Base-by-base conservation (phyloP, 805 yeast species). In the Wickerhamiella parazyma region DNA sequence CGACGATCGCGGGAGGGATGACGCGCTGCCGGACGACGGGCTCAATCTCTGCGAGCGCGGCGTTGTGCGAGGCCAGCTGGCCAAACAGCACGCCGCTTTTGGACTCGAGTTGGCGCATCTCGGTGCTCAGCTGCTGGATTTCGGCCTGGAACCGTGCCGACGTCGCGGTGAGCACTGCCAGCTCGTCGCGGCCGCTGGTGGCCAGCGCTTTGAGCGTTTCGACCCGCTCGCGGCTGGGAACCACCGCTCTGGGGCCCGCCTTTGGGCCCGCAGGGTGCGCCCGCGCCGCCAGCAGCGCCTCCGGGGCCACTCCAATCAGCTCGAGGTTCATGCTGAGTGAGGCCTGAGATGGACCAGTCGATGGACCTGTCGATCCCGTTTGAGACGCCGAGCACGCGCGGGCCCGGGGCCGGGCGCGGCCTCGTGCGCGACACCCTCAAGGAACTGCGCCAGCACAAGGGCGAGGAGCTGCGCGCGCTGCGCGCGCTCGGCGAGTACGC, bases 1-100 rank as follows among this genome's bases (percentile, higher is more conserved):
- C 62, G 6, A 82, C 72, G 2, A 81, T 66, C 1, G 72, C 72
- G 0, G 95, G 91, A 0, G 95, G 82, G 6, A 87, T 73, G 47
- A 81, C 65, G 28, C 82, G 64, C 50, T 82, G 87, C 31, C 80
- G 70, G 0, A 86, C 77, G n/a, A 83, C 63, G 0, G 94, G 94
- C 16, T 80, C 75, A 45, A 86, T 69, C 41, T 67, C 67, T 7
- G 60, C 58, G 45, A 76, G 73, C 16, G 72, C 67, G 25, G 61
- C 52, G 14, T 70, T 67, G 39, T 79, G 73, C 33, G 63, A 60
- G 10, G 64, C 64, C 11, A 78, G 64, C 33, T 75, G 65, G 17
- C 59, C 52, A 33, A 72, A 68, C 34, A 80, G 58, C 14, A 64
- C 60, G 14, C 69, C 56, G 1, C 82, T 75, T 46, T 75, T 68